Evolutionary conservation across 2,329 filamentous ascomycete genomes (phyloP), one percentile per base, ranked within the genome.

Genomic region (Fusarium subtropicale): DNA sequence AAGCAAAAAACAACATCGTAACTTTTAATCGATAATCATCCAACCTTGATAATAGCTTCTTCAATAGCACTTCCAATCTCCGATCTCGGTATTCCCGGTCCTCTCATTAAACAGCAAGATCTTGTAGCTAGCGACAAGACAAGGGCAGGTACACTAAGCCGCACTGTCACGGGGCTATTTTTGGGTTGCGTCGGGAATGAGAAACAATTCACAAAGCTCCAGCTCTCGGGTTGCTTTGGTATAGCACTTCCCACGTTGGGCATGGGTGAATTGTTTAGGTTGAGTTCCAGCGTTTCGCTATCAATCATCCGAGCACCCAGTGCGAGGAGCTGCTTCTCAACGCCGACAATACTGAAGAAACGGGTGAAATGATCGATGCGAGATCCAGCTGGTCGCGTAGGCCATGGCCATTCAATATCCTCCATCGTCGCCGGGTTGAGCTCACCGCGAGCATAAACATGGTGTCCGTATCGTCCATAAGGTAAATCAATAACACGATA

Each of bases 141-240:
- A 2, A 75, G 66, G 15, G 45, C 39, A 6, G 54, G 44, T 7
- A 72, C 62, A 22, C 65, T 74, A 7, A 75, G 28, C 13, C 64
- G 57, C 50, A 75, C 64, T 1, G 56, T 72, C 2, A 71, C 38
- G 13, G 55, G 56, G 8, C 50, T 53, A 8, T 68, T 44, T 39
- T 64, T 66, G 2, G 69, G 53, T 12, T 71, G 52, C 1, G 62
- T 50, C 2, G 66, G 62, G 34, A 73, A 68, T 0, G 66, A 71
- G 46, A 75, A 75, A 31, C 74, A 75, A 20, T 75, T 66, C 34
- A 75, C 73, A 8, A 74, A 75, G 20, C 73, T 75, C 73, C 73
- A 75, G 36, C 73, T 75, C n/a, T 74, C 73, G 1, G 73, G 69
- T 15, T 75, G 73, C 5, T 59, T 48, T 5, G 69, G 42, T 3